phyloP scores from a whole-genome alignment of 1,139 yeast species.

The Saccharomycopsis hybrid region DNA sequence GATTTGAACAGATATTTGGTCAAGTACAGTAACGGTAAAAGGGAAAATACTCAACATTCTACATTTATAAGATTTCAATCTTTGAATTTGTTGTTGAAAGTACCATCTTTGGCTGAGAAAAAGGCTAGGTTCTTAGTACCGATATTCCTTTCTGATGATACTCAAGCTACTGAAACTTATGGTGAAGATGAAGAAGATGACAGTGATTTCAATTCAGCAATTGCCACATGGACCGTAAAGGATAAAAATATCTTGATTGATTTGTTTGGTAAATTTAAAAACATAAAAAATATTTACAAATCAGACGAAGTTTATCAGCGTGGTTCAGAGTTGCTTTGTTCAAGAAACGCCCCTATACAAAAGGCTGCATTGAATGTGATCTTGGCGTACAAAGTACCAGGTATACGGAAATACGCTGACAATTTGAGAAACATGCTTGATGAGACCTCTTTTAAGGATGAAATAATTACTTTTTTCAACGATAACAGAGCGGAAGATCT shows the following conservation, averaged over 20 bases:
- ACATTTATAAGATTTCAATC: constrained; percentile 27
- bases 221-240: constrained; percentile 44
- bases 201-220: not conserved
- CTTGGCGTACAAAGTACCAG: constrained; percentile 56
- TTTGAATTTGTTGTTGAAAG: constrained; percentile 37
- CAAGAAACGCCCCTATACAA: constrained; percentile 59
- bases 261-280: constrained; percentile 58
- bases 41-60: constrained; percentile 32
- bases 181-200: constrained; percentile 29
- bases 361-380: constrained; percentile 66
- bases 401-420: constrained; percentile 62
- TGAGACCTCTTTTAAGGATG: constrained; percentile 81
- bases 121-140: constrained; percentile 53
- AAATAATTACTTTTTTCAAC: constrained; percentile 57
- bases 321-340: constrained; percentile 53
- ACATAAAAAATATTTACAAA: constrained; percentile 47
- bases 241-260: constrained; percentile 59
- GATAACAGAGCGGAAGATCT: constrained; percentile 58
- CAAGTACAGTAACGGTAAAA: constrained; percentile 30
- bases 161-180: constrained; percentile 26
- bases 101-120: constrained; percentile 64
- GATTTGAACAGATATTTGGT: constrained; percentile 33
- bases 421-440: constrained; percentile 71
- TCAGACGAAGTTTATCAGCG: constrained; percentile 49
- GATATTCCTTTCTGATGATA: constrained; percentile 36